Conservation (phyloP, 2,329 filamentous ascomycete species). For the Colletotrichum tamarilloi region DNA sequence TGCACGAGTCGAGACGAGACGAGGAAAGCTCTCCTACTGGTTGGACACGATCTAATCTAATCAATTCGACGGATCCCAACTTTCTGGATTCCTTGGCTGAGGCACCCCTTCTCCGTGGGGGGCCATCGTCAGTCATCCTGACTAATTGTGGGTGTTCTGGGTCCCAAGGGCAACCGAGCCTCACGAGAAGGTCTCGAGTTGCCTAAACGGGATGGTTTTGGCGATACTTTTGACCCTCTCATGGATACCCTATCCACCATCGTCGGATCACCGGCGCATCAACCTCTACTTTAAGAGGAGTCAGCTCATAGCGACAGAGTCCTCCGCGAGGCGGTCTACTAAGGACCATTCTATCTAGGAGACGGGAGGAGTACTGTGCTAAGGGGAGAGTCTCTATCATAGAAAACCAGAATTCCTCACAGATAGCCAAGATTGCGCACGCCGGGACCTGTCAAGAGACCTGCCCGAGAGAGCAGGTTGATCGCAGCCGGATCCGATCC, state of each 20-base stretch:
- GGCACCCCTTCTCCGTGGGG: slow-evolving; percentile 5
- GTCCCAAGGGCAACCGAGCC: background rate
- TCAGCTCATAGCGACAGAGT: background rate
- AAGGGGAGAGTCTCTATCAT: background rate
- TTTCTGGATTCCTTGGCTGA: slow-evolving; percentile 22
- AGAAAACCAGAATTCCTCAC: background rate
- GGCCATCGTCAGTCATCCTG: slow-evolving; percentile 19
- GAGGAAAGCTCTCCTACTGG: background rate
- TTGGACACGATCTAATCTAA: slow-evolving; percentile 29
- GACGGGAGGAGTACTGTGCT: background rate
- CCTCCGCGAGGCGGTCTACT: background rate
- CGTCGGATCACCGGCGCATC: slow-evolving; percentile 2
- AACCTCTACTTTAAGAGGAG: background rate
- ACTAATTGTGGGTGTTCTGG: background rate
- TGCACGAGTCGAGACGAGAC: slow-evolving; percentile 10
- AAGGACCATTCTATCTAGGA: background rate
- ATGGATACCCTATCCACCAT: slow-evolving; percentile 2
- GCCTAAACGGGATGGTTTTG: slow-evolving; percentile 11
- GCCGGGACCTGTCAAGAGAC: background rate
- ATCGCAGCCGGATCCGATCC: background rate
- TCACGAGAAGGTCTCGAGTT: slow-evolving; percentile 9
- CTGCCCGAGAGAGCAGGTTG: slow-evolving; percentile 26
- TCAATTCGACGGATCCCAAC: slow-evolving; percentile 23
- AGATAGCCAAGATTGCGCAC: slow-evolving; percentile 19
- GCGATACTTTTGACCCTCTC: slow-evolving; percentile 1